Percentiles rank a stretch among this genome's conserved stretches.
Evolutionary conservation across 2,329 filamentous ascomycete species (phyloP).

Genomic region (Neonectria neomacrospora): DNA sequence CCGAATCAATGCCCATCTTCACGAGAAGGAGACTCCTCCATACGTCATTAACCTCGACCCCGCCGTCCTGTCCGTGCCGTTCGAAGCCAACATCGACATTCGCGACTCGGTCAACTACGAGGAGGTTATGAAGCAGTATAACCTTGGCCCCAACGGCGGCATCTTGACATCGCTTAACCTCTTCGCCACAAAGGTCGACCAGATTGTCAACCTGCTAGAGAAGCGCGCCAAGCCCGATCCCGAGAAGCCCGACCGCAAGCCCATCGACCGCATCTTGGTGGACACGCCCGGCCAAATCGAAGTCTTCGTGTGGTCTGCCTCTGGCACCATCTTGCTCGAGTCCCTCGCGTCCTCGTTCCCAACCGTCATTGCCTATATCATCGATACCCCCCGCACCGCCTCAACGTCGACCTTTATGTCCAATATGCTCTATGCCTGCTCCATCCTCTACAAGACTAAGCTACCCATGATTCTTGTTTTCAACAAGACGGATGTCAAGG

Average conservation of each 20-base stretch:
- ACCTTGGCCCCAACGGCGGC: constrained; percentile 94
- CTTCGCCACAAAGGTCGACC: constrained; percentile 97
- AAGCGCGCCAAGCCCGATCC: constrained; percentile 79
- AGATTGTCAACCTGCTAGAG: constrained; percentile 88
- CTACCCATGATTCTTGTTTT: constrained; percentile 98
- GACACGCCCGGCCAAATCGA: constrained; percentile 99
- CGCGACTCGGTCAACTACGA: constrained; percentile 99
- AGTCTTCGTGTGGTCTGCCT: constrained; percentile 98
- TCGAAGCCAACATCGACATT: constrained; percentile 98
- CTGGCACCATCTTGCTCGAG: constrained; percentile 91
- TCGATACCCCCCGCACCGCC: constrained; percentile 92
- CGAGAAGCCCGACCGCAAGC: constrained; percentile 67
- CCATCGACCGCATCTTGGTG: constrained; percentile 85
- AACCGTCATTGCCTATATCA: constrained; percentile 96
- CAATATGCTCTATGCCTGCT: constrained; percentile 99
- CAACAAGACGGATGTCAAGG: constrained; percentile 98
- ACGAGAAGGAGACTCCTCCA: constrained; percentile 80
- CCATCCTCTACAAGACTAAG: constrained; percentile 98
- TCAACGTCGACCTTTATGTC: constrained; percentile 99
- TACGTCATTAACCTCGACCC: constrained; percentile 98
- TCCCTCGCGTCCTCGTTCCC: constrained; percentile 94
- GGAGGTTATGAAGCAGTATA: constrained; percentile 99
- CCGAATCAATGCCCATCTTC: constrained; percentile 92
- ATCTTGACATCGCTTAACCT: constrained; percentile 96
- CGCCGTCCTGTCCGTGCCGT: constrained; percentile 91